Conservation (phyloP, 225 moss, liverwort and hornwort species). For the Physcomitrium patens region DNA sequence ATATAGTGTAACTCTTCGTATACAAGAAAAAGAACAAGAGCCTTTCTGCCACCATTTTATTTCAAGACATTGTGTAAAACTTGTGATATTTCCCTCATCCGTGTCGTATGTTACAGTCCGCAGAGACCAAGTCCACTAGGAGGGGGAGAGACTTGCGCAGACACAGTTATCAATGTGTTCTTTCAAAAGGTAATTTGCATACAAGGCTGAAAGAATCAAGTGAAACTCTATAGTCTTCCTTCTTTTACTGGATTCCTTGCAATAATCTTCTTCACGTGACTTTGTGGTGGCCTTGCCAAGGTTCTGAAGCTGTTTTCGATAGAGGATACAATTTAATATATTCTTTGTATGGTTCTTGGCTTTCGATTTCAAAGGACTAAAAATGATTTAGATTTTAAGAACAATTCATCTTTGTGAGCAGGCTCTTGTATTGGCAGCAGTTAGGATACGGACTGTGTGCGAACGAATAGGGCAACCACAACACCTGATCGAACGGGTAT, state of each 20-base stretch:
- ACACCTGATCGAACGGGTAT: constrained; percentile 89
- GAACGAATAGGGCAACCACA: constrained; percentile 82
- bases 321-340: neutral
- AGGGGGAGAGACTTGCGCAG: constrained; percentile 98
- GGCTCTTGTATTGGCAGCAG: constrained; percentile 88
- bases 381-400: constrained; percentile 7
- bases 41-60: constrained; percentile 1
- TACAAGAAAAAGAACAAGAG: neutral
- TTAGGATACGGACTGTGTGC: constrained; percentile 90
- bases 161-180: constrained; percentile 88
- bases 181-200: constrained; percentile 74
- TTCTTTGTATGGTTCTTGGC: constrained; percentile 2
- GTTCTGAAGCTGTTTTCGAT: constrained; percentile 16
- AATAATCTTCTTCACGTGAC: neutral
- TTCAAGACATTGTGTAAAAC: constrained; percentile 9
- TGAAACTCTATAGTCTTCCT: constrained; percentile 17
- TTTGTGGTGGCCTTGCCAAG: constrained; percentile 10
- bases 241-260: neutral
- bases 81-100: constrained; percentile 23
- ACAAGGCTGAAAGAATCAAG: constrained; percentile 21
- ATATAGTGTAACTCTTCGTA: too few relatives aligned
- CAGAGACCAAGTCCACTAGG: constrained; percentile 96
- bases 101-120: constrained; percentile 57
- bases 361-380: neutral
- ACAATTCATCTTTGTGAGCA: constrained; percentile 32